Evolutionary conservation across 805 yeast genomes (phyloP).

Genomic region (Alloascoidea hylecoeti): DNA sequence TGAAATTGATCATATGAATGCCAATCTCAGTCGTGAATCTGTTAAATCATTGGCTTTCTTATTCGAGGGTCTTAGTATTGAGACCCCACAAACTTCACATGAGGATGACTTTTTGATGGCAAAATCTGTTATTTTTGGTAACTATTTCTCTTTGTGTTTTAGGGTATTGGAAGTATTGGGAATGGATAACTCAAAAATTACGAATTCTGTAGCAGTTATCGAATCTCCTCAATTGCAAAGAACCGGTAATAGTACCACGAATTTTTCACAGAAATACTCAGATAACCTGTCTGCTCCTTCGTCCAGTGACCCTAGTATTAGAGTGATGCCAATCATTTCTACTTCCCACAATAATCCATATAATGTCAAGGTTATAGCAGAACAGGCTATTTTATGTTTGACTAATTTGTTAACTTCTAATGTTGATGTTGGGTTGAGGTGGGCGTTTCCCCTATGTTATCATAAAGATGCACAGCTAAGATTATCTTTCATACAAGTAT

Average conservation of each 20-base stretch:
- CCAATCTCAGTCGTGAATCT: background rate
- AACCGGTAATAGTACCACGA: too few species aligned
- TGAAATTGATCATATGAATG: constrained; percentile 2
- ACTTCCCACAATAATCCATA: background rate
- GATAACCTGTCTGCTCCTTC: too few species aligned
- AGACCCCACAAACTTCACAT: background rate
- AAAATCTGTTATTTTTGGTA: constrained; percentile 1
- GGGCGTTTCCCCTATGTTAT: constrained; percentile 62
- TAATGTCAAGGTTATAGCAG: constrained; percentile 13
- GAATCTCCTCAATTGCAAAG: too few species aligned
- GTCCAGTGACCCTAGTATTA: too few species aligned
- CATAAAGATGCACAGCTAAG: constrained; percentile 48
- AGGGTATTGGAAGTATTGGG: background rate
- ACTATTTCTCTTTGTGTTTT: background rate
- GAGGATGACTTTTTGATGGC: background rate
- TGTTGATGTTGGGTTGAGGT: constrained; percentile 56
- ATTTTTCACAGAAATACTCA: too few species aligned
- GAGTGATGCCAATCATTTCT: too few species aligned
- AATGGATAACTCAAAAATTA: background rate
- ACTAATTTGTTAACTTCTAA: constrained; percentile 56
- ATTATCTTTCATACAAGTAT: constrained; percentile 57
- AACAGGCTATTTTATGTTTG: constrained; percentile 46
- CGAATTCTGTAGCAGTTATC: background rate
- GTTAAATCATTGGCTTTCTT: constrained; percentile 2
- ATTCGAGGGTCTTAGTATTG: constrained; percentile 1